Conservation (phyloP, 1,139 yeast species). For the Blastobotrys buckinghamii region DNA sequence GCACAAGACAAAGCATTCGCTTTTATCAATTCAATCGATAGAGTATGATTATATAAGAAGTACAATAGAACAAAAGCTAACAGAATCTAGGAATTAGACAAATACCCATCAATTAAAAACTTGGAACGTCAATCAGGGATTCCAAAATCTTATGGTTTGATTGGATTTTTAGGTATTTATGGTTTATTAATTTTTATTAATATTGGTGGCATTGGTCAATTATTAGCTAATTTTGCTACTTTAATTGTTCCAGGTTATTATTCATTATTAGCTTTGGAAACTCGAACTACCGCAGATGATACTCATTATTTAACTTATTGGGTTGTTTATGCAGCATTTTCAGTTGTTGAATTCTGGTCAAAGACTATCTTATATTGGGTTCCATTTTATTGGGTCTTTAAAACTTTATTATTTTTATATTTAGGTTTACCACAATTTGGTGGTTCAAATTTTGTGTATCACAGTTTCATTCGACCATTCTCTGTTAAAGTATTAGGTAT, state of each 20-base stretch:
- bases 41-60: conserved; percentile 22
- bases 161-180: conserved; percentile 60
- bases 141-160: conserved; percentile 83
- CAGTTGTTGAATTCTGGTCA: conserved; percentile 93
- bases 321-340: conserved; percentile 92
- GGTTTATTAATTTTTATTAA: conserved; percentile 76
- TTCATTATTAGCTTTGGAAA: conserved; percentile 78
- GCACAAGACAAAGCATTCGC: conserved; percentile 29
- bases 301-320: conserved; percentile 87
- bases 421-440: conserved; percentile 82
- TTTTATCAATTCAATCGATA: conserved; percentile 26
- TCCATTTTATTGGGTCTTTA: conserved; percentile 93
- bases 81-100: conserved; percentile 30
- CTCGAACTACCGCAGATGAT: conserved; percentile 64
- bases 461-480: conserved; percentile 61
- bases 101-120: conserved; percentile 31
- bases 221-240: conserved; percentile 87
- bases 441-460: conserved; percentile 75
- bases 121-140: conserved; percentile 44
- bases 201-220: conserved; percentile 90
- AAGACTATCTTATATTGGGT: conserved; percentile 86
- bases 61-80: not conserved
- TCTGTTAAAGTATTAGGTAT: conserved; percentile 48
- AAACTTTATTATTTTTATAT: conserved; percentile 82
- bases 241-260: conserved; percentile 86